Percentiles rank a stretch among this genome's conserved stretches.
phyloP scores from a whole-genome alignment of 306 rosid genomes.

The Cucumis melo region DNA sequence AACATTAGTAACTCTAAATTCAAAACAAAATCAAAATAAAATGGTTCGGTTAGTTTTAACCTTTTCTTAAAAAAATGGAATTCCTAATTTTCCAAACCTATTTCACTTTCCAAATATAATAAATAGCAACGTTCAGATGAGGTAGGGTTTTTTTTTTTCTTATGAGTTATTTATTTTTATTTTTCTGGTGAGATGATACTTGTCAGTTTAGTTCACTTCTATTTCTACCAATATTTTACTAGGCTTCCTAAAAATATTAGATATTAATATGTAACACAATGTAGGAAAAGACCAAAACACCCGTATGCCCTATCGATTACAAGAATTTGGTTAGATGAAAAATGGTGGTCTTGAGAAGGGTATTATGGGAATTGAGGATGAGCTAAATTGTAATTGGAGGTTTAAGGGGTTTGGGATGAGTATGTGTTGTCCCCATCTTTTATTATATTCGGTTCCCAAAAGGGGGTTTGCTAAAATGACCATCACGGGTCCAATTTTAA shows the following conservation, averaged over 20 bases:
- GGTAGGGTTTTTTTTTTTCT: neutral
- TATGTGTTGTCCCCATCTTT: neutral
- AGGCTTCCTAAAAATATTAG: neutral
- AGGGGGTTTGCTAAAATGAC: neutral
- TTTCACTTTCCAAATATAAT: neutral
- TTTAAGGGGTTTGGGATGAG: neutral
- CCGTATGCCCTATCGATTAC: neutral
- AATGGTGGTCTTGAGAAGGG: neutral
- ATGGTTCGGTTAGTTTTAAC: neutral
- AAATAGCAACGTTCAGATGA: neutral
- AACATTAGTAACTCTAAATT: neutral
- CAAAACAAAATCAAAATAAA: neutral
- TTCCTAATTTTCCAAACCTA: neutral
- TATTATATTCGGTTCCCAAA: neutral
- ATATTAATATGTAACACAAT: neutral
- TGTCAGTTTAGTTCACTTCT: neutral
- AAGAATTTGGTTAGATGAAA: neutral
- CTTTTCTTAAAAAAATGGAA: neutral
- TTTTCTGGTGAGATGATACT: neutral
- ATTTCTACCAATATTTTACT: neutral
- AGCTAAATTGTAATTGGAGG: neutral
- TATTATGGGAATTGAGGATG: neutral
- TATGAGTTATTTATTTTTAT: neutral
- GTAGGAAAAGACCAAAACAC: neutral
- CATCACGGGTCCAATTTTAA: neutral